Evolutionary conservation across 768 basidiomycete genomes (phyloP), one percentile per base, ranked within the genome.

Genomic region (Mycena rebaudengoi): DNA sequence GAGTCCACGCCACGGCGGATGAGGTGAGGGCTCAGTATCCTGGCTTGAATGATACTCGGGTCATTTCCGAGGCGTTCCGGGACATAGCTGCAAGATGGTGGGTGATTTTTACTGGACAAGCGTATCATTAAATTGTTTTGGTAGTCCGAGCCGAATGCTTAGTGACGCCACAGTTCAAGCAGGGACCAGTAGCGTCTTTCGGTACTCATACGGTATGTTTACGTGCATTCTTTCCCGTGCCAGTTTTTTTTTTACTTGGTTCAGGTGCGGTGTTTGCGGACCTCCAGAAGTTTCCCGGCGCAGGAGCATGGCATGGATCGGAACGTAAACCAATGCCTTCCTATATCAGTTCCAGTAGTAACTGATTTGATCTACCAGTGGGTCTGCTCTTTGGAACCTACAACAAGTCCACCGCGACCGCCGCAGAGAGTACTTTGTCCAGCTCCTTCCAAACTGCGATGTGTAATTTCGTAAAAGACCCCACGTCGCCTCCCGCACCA

Each of bases 381-480:
- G 68, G 66, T 14, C 52, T 40, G 10, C 33, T 74, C 7, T 74
- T 74, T 40, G 73, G 73, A 13, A 73, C 72, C 1, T 71, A 62
- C 65, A 69, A 66, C 59, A 43, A 26, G 10, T 54, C 64, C 5
- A 73, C 72, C 0, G 73, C 72, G 6, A 71, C 73, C 2, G 45
- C 60, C 0, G 58, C 64, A 5, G 70, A 74, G 52, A 64, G 40
- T 16, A 60, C 66, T 40, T 59, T 72, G 35, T 74, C 72, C 10
- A 35, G 28, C 0, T 73, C 66, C 25, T 61, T 72, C 40, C 70
- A 71, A 46, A 70, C 67, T 14, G 50, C 64, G 3, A 64, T 70
- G 41, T 62, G 67, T n/a, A 70, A 70, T 29, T 71, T 71, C 45
- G n/a, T n/a, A n/a, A n/a, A n/a, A n/a, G n/a, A n/a, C n/a, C n/a